Base-by-base conservation (phyloP, 768 basidiomycete species). In the Boletus barrowsii region DNA sequence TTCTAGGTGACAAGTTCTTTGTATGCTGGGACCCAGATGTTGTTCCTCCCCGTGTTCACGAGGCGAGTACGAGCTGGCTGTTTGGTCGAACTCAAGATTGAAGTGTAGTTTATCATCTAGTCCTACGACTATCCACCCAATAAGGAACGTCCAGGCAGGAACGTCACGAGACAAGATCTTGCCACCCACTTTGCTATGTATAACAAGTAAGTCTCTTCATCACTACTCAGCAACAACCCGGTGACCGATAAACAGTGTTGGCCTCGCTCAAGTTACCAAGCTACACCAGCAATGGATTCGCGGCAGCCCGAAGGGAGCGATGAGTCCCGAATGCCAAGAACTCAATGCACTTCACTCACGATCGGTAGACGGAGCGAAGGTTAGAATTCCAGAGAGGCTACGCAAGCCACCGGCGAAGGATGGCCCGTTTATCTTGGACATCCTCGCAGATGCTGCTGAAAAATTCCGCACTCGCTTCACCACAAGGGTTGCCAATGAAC, bases 291-390 rank as follows among this genome's bases (percentile, higher is more conserved):
- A 81, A 65, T 87, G 86, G 86, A 77, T 79, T 46, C 75, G 79
- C 3, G 71, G 69, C 40, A 81, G 77, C 51, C 77, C 80, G 0
- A 66, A 76, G 45, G 85, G 85, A 29, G 84, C 84, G 0, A 70
- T 86, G 58, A 79, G 81, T 60, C 68, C 77, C 0, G 80, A 88
- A 69, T 88, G 85, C 58, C 86, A 87, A 60, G 85, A 88, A 61
- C 72, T 88, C 24, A 87, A 87, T 55, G 86, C 84, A 0, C 68
- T 88, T 10, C 84, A 88, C 59, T 88, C 86, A 3, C 83, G 84
- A 50, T 83, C 80, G 3, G 86, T 87, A 2, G 86, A 87, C 58
- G 86, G 86, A 0, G 85, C 80, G 1, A 74, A 75, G 11, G 77
- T 87, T 47, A 63, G 30, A 29, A 50, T 62, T 42, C 61, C 61